These are phyloP conservation scores for Fraxinus greggii DNA, from an alignment of 305 asterid species.

Conservation along the genomic window DNA sequence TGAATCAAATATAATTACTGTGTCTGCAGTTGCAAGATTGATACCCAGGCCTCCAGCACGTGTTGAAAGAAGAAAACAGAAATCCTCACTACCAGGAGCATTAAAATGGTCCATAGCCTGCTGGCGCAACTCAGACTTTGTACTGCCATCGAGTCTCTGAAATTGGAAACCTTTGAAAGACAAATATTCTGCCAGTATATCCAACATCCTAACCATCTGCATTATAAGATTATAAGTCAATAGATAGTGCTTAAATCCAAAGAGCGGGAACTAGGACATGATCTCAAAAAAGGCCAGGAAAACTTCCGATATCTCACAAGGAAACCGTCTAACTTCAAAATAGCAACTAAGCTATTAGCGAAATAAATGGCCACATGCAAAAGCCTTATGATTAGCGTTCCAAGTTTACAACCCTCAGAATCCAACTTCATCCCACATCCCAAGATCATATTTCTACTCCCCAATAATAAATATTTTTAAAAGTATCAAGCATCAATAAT, in stretches of 20 bases:
- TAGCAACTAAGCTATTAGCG: neutral
- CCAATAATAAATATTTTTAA: neutral
- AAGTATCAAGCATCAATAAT: neutral
- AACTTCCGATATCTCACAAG: neutral
- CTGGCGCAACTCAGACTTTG: slow-evolving; percentile 94
- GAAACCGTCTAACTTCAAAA: neutral
- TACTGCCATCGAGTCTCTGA: slow-evolving; percentile 99
- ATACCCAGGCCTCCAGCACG: slow-evolving; percentile 99
- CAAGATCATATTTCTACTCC: neutral
- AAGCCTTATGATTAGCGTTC: neutral
- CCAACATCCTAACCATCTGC: slow-evolving; percentile 99
- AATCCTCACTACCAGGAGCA: slow-evolving; percentile 98
- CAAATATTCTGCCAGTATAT: slow-evolving; percentile 90
- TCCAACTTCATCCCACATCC: neutral
- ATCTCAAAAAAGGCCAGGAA: neutral
- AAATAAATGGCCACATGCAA: neutral
- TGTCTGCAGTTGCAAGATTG: slow-evolving; percentile 99
- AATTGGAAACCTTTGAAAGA: slow-evolving; percentile 87
- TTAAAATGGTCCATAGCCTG: slow-evolving; percentile 99
- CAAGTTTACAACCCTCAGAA: neutral
- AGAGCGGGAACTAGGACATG: slow-evolving; percentile 4
- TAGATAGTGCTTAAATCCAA: slow-evolving; percentile 1
- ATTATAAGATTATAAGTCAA: slow-evolving; percentile 24
- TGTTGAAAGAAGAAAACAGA: slow-evolving; percentile 98
- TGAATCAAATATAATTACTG: slow-evolving; percentile 98